phyloP scores from a whole-genome alignment of 2,329 filamentous ascomycete species.

The Pestalotiopsis sp. region DNA sequence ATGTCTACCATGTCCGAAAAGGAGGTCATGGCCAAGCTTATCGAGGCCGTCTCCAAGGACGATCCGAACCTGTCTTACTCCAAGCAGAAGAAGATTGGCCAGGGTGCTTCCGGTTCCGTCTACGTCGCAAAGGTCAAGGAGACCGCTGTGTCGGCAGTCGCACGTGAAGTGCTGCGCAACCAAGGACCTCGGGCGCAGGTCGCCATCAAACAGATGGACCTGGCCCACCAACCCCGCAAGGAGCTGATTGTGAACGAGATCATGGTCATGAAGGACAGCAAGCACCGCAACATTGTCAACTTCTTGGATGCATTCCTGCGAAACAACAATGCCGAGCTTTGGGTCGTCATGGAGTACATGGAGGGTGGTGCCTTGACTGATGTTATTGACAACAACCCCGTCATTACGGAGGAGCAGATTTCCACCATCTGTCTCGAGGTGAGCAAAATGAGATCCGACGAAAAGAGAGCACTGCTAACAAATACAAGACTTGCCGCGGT shows the following conservation, averaged over 20 bases:
- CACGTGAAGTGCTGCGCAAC: slow-evolving; percentile 75
- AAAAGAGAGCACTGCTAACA: slow-evolving; percentile 23
- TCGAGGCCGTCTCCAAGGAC: slow-evolving; percentile 93
- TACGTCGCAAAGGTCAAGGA: slow-evolving; percentile 97
- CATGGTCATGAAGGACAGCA: slow-evolving; percentile 99
- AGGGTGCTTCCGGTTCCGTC: slow-evolving; percentile 95
- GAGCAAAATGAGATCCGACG: slow-evolving; percentile 33
- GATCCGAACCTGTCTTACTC: slow-evolving; percentile 95
- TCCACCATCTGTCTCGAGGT: slow-evolving; percentile 97
- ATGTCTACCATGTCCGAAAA: slow-evolving; percentile 98
- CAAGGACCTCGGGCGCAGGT: slow-evolving; percentile 86
- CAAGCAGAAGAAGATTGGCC: slow-evolving; percentile 99
- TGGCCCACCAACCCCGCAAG: slow-evolving; percentile 95
- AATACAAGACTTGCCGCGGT: slow-evolving; percentile 83
- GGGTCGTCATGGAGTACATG: slow-evolving; percentile 99
- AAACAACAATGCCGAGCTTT: slow-evolving; percentile 93
- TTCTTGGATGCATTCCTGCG: slow-evolving; percentile 96
- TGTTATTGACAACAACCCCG: slow-evolving; percentile 96
- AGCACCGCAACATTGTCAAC: slow-evolving; percentile 98
- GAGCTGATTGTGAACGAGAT: slow-evolving; percentile 99
- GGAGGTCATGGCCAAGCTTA: slow-evolving; percentile 95
- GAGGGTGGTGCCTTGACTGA: slow-evolving; percentile 96
- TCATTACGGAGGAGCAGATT: slow-evolving; percentile 95
- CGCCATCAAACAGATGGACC: slow-evolving; percentile 99
- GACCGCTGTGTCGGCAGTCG: slow-evolving; percentile 77